Percentiles rank a stretch among this genome's conserved stretches.
phyloP scores from a whole-genome alignment of 2,329 filamentous ascomycete species.

The Thelonectria discophora region DNA sequence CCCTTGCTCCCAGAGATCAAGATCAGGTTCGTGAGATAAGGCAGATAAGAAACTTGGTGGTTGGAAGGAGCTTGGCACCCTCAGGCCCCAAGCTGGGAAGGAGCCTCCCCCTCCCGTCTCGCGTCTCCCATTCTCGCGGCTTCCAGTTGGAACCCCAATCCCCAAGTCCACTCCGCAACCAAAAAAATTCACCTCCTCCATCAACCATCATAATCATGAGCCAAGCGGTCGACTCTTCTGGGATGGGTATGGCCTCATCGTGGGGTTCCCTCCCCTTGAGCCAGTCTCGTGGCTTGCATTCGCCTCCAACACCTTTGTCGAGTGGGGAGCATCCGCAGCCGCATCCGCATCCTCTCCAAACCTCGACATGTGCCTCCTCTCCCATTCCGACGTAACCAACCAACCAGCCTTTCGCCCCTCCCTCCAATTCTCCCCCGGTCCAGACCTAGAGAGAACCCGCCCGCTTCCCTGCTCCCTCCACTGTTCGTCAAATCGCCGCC shows the following conservation, averaged over 20 bases:
- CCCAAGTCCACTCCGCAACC: too few species aligned
- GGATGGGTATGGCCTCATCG: too few species aligned
- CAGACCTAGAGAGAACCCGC: conserved; percentile 28
- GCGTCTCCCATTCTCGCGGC: too few species aligned
- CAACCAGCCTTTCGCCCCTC: too few species aligned
- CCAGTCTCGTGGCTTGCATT: conserved; percentile 35
- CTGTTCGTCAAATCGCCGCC: conserved; percentile 28
- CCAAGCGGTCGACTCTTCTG: too few species aligned
- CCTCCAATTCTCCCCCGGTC: too few species aligned
- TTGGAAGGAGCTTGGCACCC: not conserved
- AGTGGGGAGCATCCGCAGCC: conserved; percentile 29
- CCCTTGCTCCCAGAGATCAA: not conserved
- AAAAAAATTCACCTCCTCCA: conserved; percentile 10
- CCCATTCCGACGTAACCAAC: not conserved
- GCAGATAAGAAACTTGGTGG: not conserved
- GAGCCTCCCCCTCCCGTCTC: too few species aligned
- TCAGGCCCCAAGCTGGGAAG: too few species aligned
- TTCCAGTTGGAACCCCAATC: too few species aligned
- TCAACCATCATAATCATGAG: conserved; percentile 1
- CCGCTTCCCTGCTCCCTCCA: conserved; percentile 15
- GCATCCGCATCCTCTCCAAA: conserved; percentile 1
- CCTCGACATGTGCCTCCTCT: not conserved
- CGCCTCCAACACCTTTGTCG: conserved; percentile 29
- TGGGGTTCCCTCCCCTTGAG: conserved; percentile 9
- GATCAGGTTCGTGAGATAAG: too few species aligned